phyloP scores from a whole-genome alignment of 345 rosid species.

The Syzygium grande region DNA sequence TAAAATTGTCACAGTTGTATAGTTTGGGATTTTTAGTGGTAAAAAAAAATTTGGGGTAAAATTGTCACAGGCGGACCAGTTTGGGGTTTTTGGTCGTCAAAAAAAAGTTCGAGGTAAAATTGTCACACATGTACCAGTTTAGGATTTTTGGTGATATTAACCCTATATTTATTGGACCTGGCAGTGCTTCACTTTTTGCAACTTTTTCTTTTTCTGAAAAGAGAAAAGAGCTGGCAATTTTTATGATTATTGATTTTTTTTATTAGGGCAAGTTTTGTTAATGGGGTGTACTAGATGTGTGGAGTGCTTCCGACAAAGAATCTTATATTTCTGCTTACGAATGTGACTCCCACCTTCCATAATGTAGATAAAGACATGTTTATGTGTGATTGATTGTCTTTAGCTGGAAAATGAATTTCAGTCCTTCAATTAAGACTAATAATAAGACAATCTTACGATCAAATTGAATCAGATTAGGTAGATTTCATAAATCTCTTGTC shows the following conservation, averaged over 20 bases:
- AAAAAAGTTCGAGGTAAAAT: too few species aligned
- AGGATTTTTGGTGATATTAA: too few species aligned
- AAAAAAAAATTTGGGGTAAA: too few species aligned
- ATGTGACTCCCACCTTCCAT: neutral
- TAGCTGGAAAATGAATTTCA: neutral
- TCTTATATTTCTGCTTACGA: neutral
- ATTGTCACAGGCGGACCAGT: too few species aligned
- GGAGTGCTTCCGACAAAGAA: neutral
- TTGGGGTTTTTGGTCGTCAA: too few species aligned
- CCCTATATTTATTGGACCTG: neutral
- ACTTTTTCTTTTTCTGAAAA: neutral
- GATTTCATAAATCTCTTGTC: neutral
- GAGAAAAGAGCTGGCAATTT: neutral
- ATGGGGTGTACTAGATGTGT: neutral
- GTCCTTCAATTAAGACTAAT: neutral
- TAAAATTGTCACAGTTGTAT: too few species aligned
- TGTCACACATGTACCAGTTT: too few species aligned
- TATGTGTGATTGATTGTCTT: neutral
- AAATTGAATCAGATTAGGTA: neutral
- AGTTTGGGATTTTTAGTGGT: too few species aligned
- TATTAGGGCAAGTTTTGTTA: neutral
- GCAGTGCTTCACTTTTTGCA: neutral
- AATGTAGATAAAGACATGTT: neutral
- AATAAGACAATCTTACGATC: neutral
- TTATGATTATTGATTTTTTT: neutral